These are phyloP conservation scores for Vanrija sp. DNA, from an alignment of 1,284 basidiomycete genomes.

Conservation along the genomic window DNA sequence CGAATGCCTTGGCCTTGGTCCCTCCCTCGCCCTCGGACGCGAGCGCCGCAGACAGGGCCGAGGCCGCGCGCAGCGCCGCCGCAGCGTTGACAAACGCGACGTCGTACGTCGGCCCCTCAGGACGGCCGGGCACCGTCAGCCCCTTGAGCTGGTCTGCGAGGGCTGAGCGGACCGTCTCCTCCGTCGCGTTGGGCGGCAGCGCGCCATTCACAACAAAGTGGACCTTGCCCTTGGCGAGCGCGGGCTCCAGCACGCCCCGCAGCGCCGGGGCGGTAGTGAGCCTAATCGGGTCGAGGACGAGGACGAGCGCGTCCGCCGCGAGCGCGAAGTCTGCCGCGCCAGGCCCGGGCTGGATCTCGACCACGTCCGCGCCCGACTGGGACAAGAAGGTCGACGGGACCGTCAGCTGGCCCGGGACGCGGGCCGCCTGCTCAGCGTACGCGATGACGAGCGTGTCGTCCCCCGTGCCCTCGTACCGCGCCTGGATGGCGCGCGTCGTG, in stretches of 20 bases:
- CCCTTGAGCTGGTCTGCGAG: conserved; percentile 22
- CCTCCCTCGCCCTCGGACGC: conserved; percentile 2
- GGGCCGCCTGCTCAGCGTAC: conserved; percentile 2
- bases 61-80: conserved; percentile 31
- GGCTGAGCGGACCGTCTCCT: conserved; percentile 13
- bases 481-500: conserved; percentile 23
- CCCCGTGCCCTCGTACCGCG: conserved; percentile 18
- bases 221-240: conserved; percentile 19
- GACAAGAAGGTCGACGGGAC: conserved; percentile 34
- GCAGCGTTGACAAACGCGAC: conserved; percentile 31
- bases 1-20: conserved; percentile 23
- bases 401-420: conserved; percentile 11
- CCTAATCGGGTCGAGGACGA: conserved; percentile 44
- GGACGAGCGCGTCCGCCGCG: conserved; percentile 27
- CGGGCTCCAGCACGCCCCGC: conserved; percentile 16
- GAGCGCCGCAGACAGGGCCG: conserved; percentile 27
- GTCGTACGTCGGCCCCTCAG: conserved; percentile 3
- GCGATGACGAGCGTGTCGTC: conserved; percentile 15
- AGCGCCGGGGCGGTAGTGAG: conserved; percentile 17
- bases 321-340: background rate
- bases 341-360: conserved; percentile 21
- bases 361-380: conserved; percentile 23
- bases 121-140: background rate
- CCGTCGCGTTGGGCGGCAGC: conserved; percentile 21
- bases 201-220: conserved; percentile 38